Base-by-base conservation (phyloP, 2,329 filamentous ascomycete genomes). In the Salinomyces thailandicus region DNA sequence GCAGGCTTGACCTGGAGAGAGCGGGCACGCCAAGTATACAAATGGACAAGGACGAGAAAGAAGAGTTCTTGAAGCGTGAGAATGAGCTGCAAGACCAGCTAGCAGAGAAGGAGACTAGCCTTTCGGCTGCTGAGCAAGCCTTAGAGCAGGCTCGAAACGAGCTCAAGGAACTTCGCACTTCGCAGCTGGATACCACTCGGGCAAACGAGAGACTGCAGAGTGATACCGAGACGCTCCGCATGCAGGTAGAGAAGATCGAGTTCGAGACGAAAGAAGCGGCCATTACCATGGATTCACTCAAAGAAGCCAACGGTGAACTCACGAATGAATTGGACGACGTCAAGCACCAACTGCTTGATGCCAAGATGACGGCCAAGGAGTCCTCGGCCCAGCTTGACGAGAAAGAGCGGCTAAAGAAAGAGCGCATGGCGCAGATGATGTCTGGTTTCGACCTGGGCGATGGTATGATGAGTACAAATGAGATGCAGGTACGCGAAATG, bases 401-500 rank as follows among this genome's bases (percentile, higher is more conserved):
- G 64, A 98, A 98, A 71, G 93, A 96, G 64, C 89, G 86, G 71
- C 87, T 86, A 67, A 98, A 98, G 72, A 85, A 87, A 1, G 91
- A 98, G 66, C 91, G 93, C 64, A 98, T 98, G 91, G 91, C 91
- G 29, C 84, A 95, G 72, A 98, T 98, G 91, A 95, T 98, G 89
- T 91, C 91, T 41, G 86, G 89, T 3, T 96, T 98, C 53, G 89
- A 98, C 54, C 75, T 98, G 20, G 89, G 86, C 30, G 81, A 82
- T 33, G 87, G 95, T 39, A 79, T 93, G 19, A 93, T 96, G 60
- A 94, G 86, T 49, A 83, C 91, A 40, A 94, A 94, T 51, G 91
- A 98, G 61, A 75, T 80, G 45, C 79, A 77, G 34, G 84, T 98
- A 40, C 77, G 83, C 41, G 77, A 82, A 44, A 80, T 86, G 44